A percentile compares a stretch with the other conserved stretches of the same genome.
phyloP scores from a whole-genome alignment of 805 yeast genomes.

The Candida ovalis region DNA sequence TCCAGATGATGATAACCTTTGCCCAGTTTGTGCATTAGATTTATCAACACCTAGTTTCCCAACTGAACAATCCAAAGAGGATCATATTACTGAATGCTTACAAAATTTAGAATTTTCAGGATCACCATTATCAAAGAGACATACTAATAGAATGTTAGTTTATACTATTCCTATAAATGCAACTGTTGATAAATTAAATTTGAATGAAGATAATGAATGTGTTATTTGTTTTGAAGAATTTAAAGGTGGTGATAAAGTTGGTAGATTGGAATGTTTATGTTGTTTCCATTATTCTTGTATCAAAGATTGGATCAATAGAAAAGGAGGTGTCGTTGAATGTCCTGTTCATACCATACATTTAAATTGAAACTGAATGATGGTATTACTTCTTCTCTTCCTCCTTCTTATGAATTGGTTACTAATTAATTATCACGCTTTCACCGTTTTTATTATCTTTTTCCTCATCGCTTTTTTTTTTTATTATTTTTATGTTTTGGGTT shows the following conservation, averaged over 20 bases:
- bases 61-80: constrained; percentile 42
- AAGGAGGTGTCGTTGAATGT: constrained; percentile 84
- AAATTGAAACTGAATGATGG: not conserved
- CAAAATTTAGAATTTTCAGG: constrained; percentile 57
- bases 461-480: too few species aligned
- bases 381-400: not conserved
- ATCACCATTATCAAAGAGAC: constrained; percentile 52
- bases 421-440: too few species aligned
- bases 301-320: constrained; percentile 83
- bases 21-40: constrained; percentile 41
- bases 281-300: constrained; percentile 91
- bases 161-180: constrained; percentile 50
- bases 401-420: too few species aligned
- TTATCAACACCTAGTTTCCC: constrained; percentile 11
- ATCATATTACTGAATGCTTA: constrained; percentile 71
- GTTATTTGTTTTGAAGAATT: constrained; percentile 92
- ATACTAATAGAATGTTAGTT: constrained; percentile 80
- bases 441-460: too few species aligned
- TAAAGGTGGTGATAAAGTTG: constrained; percentile 82
- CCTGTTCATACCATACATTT: constrained; percentile 68
- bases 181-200: constrained; percentile 13
- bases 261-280: constrained; percentile 89
- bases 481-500: too few species aligned
- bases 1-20: constrained; percentile 33
- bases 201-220: constrained; percentile 65